Base-by-base conservation (phyloP, 2,329 filamentous ascomycete species). In the Bimuria novae-zelandiae region DNA sequence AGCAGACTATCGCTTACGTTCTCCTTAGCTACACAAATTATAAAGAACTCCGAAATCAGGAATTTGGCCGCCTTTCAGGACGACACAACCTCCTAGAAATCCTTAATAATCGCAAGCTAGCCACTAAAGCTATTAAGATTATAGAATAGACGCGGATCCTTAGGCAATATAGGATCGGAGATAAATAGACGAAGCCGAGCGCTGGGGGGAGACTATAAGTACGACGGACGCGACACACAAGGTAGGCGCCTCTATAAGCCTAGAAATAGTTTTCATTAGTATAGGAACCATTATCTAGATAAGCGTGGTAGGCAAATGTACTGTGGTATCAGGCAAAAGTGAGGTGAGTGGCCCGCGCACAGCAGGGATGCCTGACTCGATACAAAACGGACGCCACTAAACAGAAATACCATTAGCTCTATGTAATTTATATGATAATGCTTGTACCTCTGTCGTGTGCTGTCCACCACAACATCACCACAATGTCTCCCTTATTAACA, bases 1-100 rank as follows among this genome's bases (percentile, higher is more conserved):
- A 43, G 30, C 43, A 60, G 57, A 63, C 59, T 2, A 50, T 53
- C n/a, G 47, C 54, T 3, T 52, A 62, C 46, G 51, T 64, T 33
- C 53, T 58, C 21, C 55, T 57, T 37, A 32, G 33, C 45, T 59
- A 47, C 49, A 55, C 52, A 23, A 58, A 7, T 12, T 25, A 46
- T 44, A 57, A 49, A 47, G 44, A 59, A 48, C 56, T 62, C 60
- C 40, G 50, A 37, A 52, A 56, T 45, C 40, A 40, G 42, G 41
- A 55, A 43, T 59, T 64, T 29, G 51, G 44, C 30, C 21, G 46
- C 60, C 55, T 59, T 7, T 17, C 42, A 17, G 32, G 45, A 37
- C 21, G 6, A 48, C n/a, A 37, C 22, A 17, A 48, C 22, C 33
- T 48, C 45, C 33, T 30, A 22, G 21, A 10, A 8, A 48, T 48